phyloP scores from a whole-genome alignment of 2,329 filamentous ascomycete species.

The Lachnellula willkommii region DNA sequence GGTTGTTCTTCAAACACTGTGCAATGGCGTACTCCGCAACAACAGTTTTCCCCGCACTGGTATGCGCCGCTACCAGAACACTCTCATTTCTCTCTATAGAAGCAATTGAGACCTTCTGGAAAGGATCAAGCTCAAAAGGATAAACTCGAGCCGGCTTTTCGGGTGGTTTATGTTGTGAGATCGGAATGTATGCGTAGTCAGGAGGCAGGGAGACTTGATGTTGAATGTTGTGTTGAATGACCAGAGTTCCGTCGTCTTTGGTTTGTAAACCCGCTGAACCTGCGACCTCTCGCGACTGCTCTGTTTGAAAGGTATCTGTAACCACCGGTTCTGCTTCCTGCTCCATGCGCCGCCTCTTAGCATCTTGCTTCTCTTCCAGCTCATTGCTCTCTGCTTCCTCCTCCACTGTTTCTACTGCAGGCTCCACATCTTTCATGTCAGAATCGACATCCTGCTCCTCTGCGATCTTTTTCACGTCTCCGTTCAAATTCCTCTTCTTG shows the following conservation, averaged over 20 bases:
- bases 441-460: conserved; percentile 58
- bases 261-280: conserved; percentile 39
- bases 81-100: conserved; percentile 96
- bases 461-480: conserved; percentile 60
- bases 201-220: conserved; percentile 95
- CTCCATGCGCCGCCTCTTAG: conserved; percentile 60
- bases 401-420: conserved; percentile 16
- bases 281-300: conserved; percentile 84
- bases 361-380: conserved; percentile 44
- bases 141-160: conserved; percentile 78
- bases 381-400: conserved; percentile 38
- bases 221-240: conserved; percentile 94
- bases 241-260: conserved; percentile 51
- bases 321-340: conserved; percentile 71
- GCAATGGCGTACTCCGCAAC: conserved; percentile 98
- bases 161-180: conserved; percentile 89
- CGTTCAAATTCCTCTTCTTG: conserved; percentile 85
- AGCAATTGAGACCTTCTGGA: conserved; percentile 89
- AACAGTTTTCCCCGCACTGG: conserved; percentile 95
- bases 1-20: conserved; percentile 93
- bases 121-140: conserved; percentile 90
- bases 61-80: conserved; percentile 94
- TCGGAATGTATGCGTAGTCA: conserved; percentile 90
- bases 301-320: conserved; percentile 91
- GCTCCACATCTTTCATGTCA: conserved; percentile 46